phyloP scores from a whole-genome alignment of 768 basidiomycete species.

The Pleurotus salmoneostramineus region DNA sequence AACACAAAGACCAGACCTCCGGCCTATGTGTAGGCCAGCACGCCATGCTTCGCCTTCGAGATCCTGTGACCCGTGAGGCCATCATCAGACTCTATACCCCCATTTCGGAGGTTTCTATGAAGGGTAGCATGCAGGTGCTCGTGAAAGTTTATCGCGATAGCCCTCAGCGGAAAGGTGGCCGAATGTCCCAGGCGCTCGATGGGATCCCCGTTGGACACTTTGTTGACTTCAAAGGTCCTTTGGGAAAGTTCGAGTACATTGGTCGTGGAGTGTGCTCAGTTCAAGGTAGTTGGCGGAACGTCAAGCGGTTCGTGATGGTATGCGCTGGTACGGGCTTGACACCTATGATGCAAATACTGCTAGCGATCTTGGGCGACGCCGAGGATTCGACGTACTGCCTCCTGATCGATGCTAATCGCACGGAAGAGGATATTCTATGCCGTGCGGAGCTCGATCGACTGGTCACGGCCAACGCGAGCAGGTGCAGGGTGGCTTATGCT shows the following conservation, averaged over 20 bases:
- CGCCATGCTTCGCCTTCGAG: constrained; percentile 44
- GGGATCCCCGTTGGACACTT: constrained; percentile 44
- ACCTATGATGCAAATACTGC: constrained; percentile 54
- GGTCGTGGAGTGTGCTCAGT: constrained; percentile 34
- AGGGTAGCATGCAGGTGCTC: constrained; percentile 48
- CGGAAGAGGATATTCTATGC: constrained; percentile 46
- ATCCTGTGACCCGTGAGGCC: constrained; percentile 20
- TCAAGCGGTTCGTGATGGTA: constrained; percentile 46
- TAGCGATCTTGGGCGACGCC: constrained; percentile 38
- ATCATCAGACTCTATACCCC: constrained; percentile 58
- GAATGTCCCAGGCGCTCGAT: constrained; percentile 43
- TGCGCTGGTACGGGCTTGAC: constrained; percentile 60
- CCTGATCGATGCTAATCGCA: constrained; percentile 40
- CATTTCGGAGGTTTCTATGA: constrained; percentile 36
- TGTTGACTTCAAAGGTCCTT: constrained; percentile 56
- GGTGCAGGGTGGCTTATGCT: constrained; percentile 38
- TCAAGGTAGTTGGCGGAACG: constrained; percentile 27
- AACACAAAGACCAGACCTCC: constrained; percentile 32
- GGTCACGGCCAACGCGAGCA: constrained; percentile 14
- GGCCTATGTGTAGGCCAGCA: constrained; percentile 61
- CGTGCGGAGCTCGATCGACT: constrained; percentile 43
- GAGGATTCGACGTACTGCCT: constrained; percentile 38
- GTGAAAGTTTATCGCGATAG: constrained; percentile 36
- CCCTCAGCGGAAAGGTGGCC: constrained; percentile 40
- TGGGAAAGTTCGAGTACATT: constrained; percentile 53